Evolutionary conservation across 306 rosid genomes (phyloP).

Genomic region (Gillenia trifoliata): DNA sequence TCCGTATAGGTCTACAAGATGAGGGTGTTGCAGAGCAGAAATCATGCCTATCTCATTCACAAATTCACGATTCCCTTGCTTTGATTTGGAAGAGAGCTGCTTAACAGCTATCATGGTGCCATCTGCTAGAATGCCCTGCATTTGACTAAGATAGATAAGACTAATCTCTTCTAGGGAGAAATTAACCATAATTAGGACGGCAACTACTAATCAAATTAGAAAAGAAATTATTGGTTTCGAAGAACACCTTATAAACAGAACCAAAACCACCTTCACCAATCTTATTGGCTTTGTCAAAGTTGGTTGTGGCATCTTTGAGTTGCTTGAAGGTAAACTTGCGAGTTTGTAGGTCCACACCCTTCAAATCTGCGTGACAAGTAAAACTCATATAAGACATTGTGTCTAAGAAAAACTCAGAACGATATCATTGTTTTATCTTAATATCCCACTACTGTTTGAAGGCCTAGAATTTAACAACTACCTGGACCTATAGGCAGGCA

Average conservation of each 20-base stretch:
- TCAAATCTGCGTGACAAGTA: conserved; percentile 38
- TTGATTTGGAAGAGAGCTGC: conserved; percentile 85
- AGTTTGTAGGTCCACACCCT: conserved; percentile 46
- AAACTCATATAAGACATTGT: too few species aligned
- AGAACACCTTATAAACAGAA: conserved; percentile 62
- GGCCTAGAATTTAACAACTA: too few species aligned
- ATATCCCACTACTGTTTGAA: too few species aligned
- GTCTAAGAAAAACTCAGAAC: not conserved
- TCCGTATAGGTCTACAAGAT: conserved; percentile 81
- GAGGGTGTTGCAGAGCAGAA: conserved; percentile 87
- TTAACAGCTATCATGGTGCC: conserved; percentile 75
- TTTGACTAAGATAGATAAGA: not conserved
- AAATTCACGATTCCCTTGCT: conserved; percentile 90
- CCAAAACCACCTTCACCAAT: conserved; percentile 83
- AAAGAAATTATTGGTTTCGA: too few species aligned
- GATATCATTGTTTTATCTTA: too few species aligned
- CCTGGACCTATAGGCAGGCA: too few species aligned
- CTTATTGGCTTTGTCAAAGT: conserved; percentile 54
- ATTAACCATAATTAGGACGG: too few species aligned
- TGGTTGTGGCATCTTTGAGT: conserved; percentile 53
- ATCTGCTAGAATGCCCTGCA: conserved; percentile 62
- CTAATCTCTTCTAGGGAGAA: too few species aligned
- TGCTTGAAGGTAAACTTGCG: conserved; percentile 52
- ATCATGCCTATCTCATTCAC: conserved; percentile 93
- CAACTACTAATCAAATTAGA: not conserved